Conservation (phyloP, 208 protist genomes). For the Tritrichomonas musculus region DNA sequence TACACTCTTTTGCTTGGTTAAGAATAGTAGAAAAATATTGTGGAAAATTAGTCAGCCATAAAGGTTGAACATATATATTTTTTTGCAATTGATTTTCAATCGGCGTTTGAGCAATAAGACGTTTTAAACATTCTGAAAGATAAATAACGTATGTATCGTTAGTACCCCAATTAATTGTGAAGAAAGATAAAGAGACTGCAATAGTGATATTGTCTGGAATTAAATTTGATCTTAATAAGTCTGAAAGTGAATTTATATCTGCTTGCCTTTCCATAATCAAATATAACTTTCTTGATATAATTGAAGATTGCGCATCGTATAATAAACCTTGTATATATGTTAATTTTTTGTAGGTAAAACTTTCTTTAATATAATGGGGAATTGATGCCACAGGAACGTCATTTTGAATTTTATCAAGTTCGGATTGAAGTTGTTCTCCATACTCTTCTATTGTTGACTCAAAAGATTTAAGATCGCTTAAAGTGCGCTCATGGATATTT, state of each 20-base stretch:
- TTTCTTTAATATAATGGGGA: too few relatives aligned
- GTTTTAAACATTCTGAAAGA: neutral
- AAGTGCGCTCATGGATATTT: too few relatives aligned
- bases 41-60: neutral
- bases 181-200: neutral
- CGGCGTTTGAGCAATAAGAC: neutral
- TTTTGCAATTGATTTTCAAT: neutral
- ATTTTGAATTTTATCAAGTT: too few relatives aligned
- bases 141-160: too few relatives aligned
- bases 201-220: neutral
- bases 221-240: neutral
- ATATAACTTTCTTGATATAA: neutral
- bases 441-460: too few relatives aligned
- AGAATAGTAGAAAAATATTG: neutral
- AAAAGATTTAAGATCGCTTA: too few relatives aligned
- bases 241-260: neutral
- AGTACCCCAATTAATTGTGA: neutral
- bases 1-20: neutral
- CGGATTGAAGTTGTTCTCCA: too few relatives aligned
- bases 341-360: too few relatives aligned
- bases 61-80: neutral
- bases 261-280: neutral
- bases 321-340: too few relatives aligned
- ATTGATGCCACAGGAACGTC: too few relatives aligned
- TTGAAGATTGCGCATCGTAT: neutral